Conservation (phyloP, 1,139 yeast species). For the Candida mesenterica region DNA sequence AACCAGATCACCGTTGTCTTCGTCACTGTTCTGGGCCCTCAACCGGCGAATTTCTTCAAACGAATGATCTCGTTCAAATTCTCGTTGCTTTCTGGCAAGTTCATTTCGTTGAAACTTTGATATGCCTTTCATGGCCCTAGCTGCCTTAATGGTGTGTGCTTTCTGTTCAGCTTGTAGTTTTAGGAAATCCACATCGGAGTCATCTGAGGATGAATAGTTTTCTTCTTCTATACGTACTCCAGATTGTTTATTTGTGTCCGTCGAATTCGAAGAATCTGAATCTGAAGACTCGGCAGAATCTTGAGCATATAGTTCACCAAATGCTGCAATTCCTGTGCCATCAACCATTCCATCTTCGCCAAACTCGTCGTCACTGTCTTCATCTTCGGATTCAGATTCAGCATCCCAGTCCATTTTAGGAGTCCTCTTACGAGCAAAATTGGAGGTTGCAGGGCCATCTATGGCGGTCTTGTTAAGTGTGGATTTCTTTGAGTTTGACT, state of each 20-base stretch:
- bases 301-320: slow-evolving; percentile 1
- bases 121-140: slow-evolving; percentile 41
- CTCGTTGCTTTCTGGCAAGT: slow-evolving; percentile 1
- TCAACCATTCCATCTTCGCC: slow-evolving; percentile 18
- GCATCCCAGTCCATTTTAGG: slow-evolving; percentile 22
- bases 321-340: slow-evolving; percentile 1
- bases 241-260: slow-evolving; percentile 17
- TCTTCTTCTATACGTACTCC: slow-evolving; percentile 20
- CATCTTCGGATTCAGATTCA: slow-evolving; percentile 24
- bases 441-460: slow-evolving; percentile 4
- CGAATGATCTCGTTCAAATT: slow-evolving; percentile 3
- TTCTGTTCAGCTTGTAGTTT: slow-evolving; percentile 66
- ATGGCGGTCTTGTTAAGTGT: slow-evolving; percentile 3
- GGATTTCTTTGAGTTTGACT: not conserved
- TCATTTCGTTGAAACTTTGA: slow-evolving; percentile 13
- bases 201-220: slow-evolving; percentile 50
- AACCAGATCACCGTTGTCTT: slow-evolving; percentile 4
- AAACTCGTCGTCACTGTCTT: slow-evolving; percentile 31
- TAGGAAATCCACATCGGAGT: slow-evolving; percentile 69
- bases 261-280: slow-evolving; percentile 7
- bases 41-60: slow-evolving; percentile 1
- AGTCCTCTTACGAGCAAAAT: slow-evolving; percentile 19
- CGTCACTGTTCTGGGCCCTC: slow-evolving; percentile 3
- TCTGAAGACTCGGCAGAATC: not conserved
- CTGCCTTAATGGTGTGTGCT: slow-evolving; percentile 52